Conservation (phyloP, 1,284 basidiomycete genomes). For the Cutaneotrichosporon sp. region DNA sequence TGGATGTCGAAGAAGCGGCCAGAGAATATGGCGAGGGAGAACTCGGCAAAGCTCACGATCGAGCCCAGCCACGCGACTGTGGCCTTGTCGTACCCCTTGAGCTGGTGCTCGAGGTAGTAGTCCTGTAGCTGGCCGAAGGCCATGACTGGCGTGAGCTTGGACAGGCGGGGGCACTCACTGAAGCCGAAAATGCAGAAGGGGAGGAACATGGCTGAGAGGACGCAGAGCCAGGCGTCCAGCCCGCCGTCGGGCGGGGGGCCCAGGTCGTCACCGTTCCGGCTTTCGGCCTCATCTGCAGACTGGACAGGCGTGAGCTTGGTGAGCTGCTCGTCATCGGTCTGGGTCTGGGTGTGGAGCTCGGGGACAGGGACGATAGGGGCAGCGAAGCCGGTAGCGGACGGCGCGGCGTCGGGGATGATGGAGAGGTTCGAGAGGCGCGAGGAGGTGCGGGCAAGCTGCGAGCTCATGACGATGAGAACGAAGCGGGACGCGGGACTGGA, state of each 20-base stretch:
- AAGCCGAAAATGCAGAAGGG: conserved; percentile 49
- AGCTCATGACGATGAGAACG: background rate
- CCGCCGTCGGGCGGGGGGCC: conserved; percentile 27
- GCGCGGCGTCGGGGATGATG: background rate
- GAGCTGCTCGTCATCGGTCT: background rate
- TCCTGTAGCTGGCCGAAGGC: conserved; percentile 43
- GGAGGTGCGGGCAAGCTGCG: background rate
- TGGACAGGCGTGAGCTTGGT: background rate
- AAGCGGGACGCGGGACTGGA: background rate
- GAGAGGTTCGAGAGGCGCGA: background rate
- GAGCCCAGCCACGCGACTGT: conserved; percentile 42
- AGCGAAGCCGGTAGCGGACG: background rate
- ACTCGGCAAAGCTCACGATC: conserved; percentile 37
- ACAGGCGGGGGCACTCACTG: conserved; percentile 31
- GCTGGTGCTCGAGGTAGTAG: conserved; percentile 45
- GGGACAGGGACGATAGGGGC: background rate
- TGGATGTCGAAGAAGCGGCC: conserved; percentile 32
- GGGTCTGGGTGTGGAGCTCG: too few species aligned
- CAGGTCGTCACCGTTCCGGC: conserved; percentile 1
- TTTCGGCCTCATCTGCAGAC: background rate
- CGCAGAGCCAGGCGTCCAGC: conserved; percentile 18
- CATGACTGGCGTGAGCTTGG: conserved; percentile 29
- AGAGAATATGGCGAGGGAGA: conserved; percentile 34
- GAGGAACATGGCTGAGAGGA: conserved; percentile 40
- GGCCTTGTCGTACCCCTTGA: conserved; percentile 37